Evolutionary conservation across 2,329 filamentous ascomycete genomes (phyloP), one percentile per base, ranked within the genome.

Genomic region (Neocucurbitaria cava): DNA sequence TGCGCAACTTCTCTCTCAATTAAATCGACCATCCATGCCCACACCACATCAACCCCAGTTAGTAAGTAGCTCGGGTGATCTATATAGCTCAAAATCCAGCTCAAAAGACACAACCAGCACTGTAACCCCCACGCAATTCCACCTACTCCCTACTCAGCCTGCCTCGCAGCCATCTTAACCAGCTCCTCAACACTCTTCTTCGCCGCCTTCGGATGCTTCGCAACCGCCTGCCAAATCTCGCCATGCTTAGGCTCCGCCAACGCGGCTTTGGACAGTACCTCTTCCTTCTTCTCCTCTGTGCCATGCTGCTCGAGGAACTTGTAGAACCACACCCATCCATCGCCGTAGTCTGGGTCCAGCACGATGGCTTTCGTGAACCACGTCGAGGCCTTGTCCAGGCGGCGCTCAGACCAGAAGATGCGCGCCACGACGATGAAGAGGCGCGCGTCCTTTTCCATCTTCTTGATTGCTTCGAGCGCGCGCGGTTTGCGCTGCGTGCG

Each of bases 311-410:
- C 74, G 61, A 98, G 72, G 75, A 98, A 99, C 76, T 94, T 93
- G 76, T 92, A 95, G 76, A 97, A 99, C 94, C 94, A 99, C 18
- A 92, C 94, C 96, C 96, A 99, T 10, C 88, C 90, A 79, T 99
- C 96, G 46, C 95, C 95, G 46, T 87, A 80, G 74, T 98, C 93
- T 31, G 89, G 87, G 70, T 99, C 92, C 11, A 95, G 81, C 49
- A 96, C 83, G 51, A 97, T 87, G 0, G 95, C 95, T 78, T 96
- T 96, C 78, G 97, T 92, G 75, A 99, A 99, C 95, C 95, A 99
- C 61, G 87, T 93, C 76, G 93, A 90, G 2, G 95, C 94, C 76
- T 97, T 96, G 65, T 98, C 95, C 21, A 99, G 83, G 72, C 89
- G 89, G 51, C 95, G 85, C 78, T 99, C 95, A 9, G 86, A 88